Conservation (phyloP, 805 yeast genomes). For the Wickerhamomyces sydowiorum region DNA sequence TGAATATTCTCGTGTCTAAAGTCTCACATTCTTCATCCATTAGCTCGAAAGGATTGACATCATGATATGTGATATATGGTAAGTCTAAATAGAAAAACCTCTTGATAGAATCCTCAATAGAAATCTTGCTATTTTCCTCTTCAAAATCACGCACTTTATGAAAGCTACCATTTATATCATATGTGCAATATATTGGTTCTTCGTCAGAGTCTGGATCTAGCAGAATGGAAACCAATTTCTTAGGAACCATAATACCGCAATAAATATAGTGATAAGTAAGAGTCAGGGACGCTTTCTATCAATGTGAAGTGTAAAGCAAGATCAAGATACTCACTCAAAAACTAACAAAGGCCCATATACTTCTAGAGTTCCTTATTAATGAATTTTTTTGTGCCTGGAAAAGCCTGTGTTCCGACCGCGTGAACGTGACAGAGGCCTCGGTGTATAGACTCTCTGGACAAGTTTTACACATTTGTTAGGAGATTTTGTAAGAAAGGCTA, state of each 20-base stretch:
- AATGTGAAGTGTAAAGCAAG: neutral
- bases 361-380: too few species aligned
- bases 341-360: too few species aligned
- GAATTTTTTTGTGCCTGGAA: too few species aligned
- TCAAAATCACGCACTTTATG: constrained; percentile 5
- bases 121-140: neutral
- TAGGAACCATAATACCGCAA: constrained; percentile 1
- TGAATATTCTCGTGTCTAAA: constrained; percentile 6
- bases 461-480: too few species aligned
- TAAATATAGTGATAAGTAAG: too few species aligned
- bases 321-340: too few species aligned
- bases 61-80: constrained; percentile 18
- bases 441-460: too few species aligned
- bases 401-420: too few species aligned
- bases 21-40: constrained; percentile 8
- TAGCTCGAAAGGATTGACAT: constrained; percentile 14
- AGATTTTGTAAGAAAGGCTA: too few species aligned
- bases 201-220: constrained; percentile 9
- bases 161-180: constrained; percentile 5
- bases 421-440: too few species aligned
- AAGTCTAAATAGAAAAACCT: constrained; percentile 12
- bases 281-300: neutral
- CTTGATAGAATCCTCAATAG: neutral
- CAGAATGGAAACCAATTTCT: constrained; percentile 7
- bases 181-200: constrained; percentile 4